Evolutionary conservation across 192 early-diverging fungal genomes (phyloP).

Genomic region (Mortierella antarctica): DNA sequence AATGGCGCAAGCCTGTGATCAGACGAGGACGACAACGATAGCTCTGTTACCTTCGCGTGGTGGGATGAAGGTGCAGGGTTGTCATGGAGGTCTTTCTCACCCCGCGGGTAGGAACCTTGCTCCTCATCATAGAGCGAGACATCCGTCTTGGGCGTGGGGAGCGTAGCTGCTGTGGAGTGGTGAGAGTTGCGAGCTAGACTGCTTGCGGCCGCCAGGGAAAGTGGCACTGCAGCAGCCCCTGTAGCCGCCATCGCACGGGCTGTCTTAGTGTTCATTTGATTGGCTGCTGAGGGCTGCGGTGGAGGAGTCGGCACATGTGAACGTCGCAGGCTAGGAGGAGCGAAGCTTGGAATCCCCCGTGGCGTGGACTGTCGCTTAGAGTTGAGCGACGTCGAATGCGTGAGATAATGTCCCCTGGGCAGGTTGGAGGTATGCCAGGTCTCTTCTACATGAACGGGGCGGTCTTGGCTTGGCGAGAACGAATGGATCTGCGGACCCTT

Average conservation of each 20-base stretch:
- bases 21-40: neutral
- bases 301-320: slow-evolving; percentile 19
- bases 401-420: slow-evolving; percentile 22
- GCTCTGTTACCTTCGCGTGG: neutral
- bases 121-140: slow-evolving; percentile 12
- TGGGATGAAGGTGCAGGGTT: slow-evolving; percentile 1
- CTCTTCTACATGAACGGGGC: slow-evolving; percentile 26
- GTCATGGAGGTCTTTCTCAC: neutral
- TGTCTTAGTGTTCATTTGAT: neutral
- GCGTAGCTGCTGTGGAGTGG: neutral
- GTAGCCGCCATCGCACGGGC: neutral
- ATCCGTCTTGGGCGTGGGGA: slow-evolving; percentile 1
- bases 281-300: neutral
- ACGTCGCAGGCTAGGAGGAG: slow-evolving; percentile 14
- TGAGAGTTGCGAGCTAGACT: neutral
- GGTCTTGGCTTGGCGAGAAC: slow-evolving; percentile 45
- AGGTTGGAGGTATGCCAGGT: slow-evolving; percentile 5
- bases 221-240: neutral
- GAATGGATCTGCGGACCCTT: neutral
- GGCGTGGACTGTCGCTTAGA: slow-evolving; percentile 1
- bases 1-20: neutral
- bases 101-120: slow-evolving; percentile 5
- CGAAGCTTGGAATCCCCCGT: neutral
- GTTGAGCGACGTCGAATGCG: neutral
- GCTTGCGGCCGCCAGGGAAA: too few relatives aligned